Evolutionary conservation across 345 rosid genomes (phyloP).

Genomic region (Microthlaspi erraticum): DNA sequence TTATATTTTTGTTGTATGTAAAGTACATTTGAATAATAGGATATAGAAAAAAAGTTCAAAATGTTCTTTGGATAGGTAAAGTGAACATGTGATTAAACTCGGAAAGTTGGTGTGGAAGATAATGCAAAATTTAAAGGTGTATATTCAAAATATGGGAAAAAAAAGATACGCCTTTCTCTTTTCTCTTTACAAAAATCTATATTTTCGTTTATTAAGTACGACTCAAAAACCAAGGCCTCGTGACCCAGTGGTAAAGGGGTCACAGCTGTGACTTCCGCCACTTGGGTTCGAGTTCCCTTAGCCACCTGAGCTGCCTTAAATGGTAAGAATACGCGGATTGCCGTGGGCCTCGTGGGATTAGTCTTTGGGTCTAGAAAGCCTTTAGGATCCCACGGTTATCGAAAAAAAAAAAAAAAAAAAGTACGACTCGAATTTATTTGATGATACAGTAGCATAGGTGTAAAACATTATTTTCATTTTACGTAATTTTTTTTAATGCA

Average conservation of each 20-base stretch:
- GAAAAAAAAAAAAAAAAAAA: no score
- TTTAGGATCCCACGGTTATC: no score
- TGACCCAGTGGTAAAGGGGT: no score
- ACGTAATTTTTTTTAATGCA: neutral
- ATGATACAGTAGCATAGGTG: neutral
- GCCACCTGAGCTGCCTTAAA: no score
- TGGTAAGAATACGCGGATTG: no score
- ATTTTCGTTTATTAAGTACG: constrained; percentile 2
- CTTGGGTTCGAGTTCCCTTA: no score
- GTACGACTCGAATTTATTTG: neutral
- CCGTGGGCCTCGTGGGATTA: no score
- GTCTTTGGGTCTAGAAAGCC: no score
- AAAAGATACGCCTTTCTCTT: constrained; percentile 23
- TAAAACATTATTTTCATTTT: neutral
- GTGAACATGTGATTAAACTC: constrained; percentile 31
- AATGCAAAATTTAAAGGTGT: constrained; percentile 21
- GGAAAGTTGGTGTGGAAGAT: constrained; percentile 31
- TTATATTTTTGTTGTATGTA: neutral
- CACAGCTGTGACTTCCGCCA: no score
- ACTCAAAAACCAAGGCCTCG: no score
- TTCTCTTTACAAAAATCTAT: constrained; percentile 29
- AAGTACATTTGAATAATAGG: constrained; percentile 6
- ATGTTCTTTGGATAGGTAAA: constrained; percentile 23
- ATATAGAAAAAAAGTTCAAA: constrained; percentile 2
- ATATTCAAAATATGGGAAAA: constrained; percentile 15